phyloP scores from a whole-genome alignment of 2,329 filamentous ascomycete species.

The Fusarium buharicum region DNA sequence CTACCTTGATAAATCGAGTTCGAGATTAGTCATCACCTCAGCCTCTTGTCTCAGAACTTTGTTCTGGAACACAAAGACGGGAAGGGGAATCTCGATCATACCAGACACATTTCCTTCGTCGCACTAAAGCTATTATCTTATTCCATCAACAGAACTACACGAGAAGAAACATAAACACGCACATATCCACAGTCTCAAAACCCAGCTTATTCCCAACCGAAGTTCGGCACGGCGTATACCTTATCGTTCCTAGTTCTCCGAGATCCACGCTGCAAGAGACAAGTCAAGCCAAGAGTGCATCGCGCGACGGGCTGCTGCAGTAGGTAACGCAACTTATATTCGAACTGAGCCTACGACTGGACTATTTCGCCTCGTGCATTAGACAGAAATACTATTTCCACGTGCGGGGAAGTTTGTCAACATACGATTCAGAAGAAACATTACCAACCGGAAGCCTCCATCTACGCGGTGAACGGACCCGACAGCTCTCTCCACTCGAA shows the following conservation, averaged over 20 bases:
- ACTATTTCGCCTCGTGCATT: conserved; percentile 11
- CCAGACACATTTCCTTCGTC: conserved; percentile 10
- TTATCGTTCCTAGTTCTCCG: too few relatives aligned
- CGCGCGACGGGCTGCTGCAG: neutral
- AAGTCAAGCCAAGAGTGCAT: neutral
- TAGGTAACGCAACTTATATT: neutral
- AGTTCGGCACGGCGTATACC: conserved; percentile 39
- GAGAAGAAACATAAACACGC: neutral
- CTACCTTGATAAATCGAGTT: neutral
- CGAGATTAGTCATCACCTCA: conserved; percentile 35
- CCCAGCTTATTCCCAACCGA: conserved; percentile 19
- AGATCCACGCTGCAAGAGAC: conserved; percentile 20
- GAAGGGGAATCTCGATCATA: conserved; percentile 17
- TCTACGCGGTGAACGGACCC: too few relatives aligned
- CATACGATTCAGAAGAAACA: too few relatives aligned
- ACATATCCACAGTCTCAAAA: neutral
- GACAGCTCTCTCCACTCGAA: too few relatives aligned
- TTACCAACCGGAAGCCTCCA: too few relatives aligned
- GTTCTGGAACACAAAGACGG: conserved; percentile 11
- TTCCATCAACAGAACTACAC: neutral
- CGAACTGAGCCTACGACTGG: neutral
- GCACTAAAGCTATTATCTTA: neutral
- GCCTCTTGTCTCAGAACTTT: conserved; percentile 18
- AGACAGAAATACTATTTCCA: neutral
- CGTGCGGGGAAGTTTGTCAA: conserved; percentile 18